Evolutionary conservation across 345 rosid genomes (phyloP), one percentile per base, ranked within the genome.

Genomic region (Turritis glabra): DNA sequence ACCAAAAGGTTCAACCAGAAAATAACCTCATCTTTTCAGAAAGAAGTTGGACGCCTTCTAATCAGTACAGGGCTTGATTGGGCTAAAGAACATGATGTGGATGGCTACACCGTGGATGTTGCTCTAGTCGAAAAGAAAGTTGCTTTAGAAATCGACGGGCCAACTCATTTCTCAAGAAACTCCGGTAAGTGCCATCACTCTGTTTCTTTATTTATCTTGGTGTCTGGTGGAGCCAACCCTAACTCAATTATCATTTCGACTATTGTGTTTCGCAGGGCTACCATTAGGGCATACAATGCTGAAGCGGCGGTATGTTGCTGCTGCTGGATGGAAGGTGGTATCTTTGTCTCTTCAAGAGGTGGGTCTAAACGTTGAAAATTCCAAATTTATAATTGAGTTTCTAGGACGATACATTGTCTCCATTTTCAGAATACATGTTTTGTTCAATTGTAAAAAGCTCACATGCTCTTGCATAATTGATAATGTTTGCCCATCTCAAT

Each of bases 111-210:
- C 0, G 72, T 90, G 72, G 99, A 92, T 84, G 96, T 93, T 69
- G 97, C 80, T 71, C 74, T 90, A 51, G 80, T 90, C 15, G 97
- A 90, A 74, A 89, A 88, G 73, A 92, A 85, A 79, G 74, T 92
- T 78, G 99, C 93, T 64, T 76, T 92, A 62, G 99, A 92, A 85
- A 91, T 90, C 25, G 99, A 95, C 63, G 97, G 97, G 69, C 96
- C 93, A 59, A 87, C 96, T 47, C 97, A 94, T 85, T 94, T 95
- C 82, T 89, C 96, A 32, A 89, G 97, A 80, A 95, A 95, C 76
- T 80, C 88, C 0, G 88, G 99, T 90, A 23, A 3, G 85, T 82
- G 8, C 22, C 71, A 58, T 63, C 50, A 54, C 41, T 52, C 64
- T 5, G 65, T 52, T 35, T 51, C 70, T 43, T n/a, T 30, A 14